Evolutionary conservation across 164 flowering plant species (phyloP).

Genomic region (Annona squamosa): DNA sequence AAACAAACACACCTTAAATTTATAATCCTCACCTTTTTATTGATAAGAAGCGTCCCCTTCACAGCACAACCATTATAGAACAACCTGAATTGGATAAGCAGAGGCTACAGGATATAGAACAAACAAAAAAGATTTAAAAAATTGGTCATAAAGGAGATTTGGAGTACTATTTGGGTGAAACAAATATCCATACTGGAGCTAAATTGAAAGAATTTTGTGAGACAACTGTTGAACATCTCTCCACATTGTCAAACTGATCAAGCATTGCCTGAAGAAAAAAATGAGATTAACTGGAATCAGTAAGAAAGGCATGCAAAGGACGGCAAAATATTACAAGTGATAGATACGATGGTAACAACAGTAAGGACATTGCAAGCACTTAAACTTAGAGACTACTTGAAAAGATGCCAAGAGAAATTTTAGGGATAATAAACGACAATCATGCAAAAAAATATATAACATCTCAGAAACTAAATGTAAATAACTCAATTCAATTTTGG

Average conservation of each 20-base stretch:
- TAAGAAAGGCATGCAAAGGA: background rate
- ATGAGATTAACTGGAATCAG: background rate
- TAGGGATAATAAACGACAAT: no score
- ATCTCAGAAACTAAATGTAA: no score
- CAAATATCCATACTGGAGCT: slow-evolving; percentile 28
- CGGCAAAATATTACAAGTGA: background rate
- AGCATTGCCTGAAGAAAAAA: slow-evolving; percentile 9
- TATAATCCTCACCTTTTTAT: slow-evolving; percentile 27
- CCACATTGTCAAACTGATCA: slow-evolving; percentile 10
- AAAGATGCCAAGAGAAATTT: no score
- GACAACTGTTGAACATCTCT: slow-evolving; percentile 12
- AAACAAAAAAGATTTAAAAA: background rate
- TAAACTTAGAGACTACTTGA: no score
- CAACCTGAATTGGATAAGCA: slow-evolving; percentile 67
- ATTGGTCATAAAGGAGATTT: background rate
- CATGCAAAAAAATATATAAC: no score
- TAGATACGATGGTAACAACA: background rate
- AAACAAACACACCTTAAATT: background rate
- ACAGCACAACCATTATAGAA: slow-evolving; percentile 67
- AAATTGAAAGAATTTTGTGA: slow-evolving; percentile 3
- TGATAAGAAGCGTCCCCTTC: slow-evolving; percentile 81
- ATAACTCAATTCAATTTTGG: no score
- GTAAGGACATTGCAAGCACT: no score
- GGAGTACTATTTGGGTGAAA: background rate
- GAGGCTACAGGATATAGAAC: slow-evolving; percentile 42